phyloP scores from a whole-genome alignment of 345 rosid species.

The Salix koriyanagi region DNA sequence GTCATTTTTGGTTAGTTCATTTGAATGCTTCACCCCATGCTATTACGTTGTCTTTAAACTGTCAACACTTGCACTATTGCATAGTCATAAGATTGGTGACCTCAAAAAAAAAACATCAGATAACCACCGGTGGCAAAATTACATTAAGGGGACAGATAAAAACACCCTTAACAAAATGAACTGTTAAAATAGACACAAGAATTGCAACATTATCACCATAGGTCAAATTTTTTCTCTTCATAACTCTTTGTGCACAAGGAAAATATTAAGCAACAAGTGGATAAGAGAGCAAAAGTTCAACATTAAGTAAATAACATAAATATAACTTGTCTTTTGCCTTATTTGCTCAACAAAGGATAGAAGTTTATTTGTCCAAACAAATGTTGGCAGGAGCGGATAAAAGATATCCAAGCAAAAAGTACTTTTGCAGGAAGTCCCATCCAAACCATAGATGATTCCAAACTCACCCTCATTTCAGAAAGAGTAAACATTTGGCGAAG shows the following conservation, averaged over 20 bases:
- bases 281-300: not conserved
- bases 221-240: not conserved
- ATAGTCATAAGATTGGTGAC: not conserved
- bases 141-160: not conserved
- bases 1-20: not conserved
- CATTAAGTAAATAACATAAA: not conserved
- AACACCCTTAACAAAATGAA: constrained; percentile 2
- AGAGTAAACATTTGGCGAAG: constrained; percentile 80
- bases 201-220: not conserved
- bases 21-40: not conserved
- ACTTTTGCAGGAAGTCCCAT: not conserved
- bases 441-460: not conserved
- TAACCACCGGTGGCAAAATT: not conserved
- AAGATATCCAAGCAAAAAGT: not conserved
- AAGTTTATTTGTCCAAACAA: not conserved
- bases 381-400: not conserved
- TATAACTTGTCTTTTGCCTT: not conserved
- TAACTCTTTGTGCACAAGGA: not conserved
- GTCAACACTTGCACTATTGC: not conserved
- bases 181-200: not conserved
- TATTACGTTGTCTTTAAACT: not conserved
- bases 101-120: too few relatives aligned
- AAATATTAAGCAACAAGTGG: not conserved
- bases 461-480: constrained; percentile 76
- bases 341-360: not conserved